Conservation (phyloP, 164 flowering plant genomes). For the Liriodendron chinense region DNA sequence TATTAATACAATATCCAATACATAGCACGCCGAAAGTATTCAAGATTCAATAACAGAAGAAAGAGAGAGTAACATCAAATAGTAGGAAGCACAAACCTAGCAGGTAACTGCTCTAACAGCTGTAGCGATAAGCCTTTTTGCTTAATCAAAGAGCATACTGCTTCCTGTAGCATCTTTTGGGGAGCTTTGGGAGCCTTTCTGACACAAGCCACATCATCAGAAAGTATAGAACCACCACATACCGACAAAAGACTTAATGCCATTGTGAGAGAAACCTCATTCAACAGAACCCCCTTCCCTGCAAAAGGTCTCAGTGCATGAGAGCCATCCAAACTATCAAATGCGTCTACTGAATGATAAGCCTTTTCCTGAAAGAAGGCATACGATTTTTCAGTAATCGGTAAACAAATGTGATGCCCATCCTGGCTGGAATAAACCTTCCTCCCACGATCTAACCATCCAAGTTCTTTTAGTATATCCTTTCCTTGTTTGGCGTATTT, state of each 20-base stretch:
- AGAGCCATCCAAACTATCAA: slow-evolving; percentile 19
- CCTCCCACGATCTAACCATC: slow-evolving; percentile 84
- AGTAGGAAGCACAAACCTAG: slow-evolving; percentile 47
- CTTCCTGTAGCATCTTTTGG: slow-evolving; percentile 56
- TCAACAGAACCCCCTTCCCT: slow-evolving; percentile 15
- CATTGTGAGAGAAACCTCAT: slow-evolving; percentile 28
- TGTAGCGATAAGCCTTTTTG: slow-evolving; percentile 44
- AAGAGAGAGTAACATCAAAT: neutral
- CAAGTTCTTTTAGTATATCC: slow-evolving; percentile 74
- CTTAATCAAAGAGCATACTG: slow-evolving; percentile 51
- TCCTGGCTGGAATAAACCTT: slow-evolving; percentile 53
- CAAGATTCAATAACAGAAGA: neutral
- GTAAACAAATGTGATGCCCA: slow-evolving; percentile 64
- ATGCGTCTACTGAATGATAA: slow-evolving; percentile 14
- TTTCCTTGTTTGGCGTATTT: slow-evolving; percentile 71
- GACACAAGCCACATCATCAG: slow-evolving; percentile 44
- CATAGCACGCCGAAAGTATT: neutral
- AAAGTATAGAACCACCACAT: slow-evolving; percentile 47
- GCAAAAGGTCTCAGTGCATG: slow-evolving; percentile 11
- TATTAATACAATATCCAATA: neutral
- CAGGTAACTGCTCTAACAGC: slow-evolving; percentile 72
- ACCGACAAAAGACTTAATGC: slow-evolving; percentile 48
- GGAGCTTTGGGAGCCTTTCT: slow-evolving; percentile 60
- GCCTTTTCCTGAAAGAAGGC: slow-evolving; percentile 29
- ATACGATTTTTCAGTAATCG: slow-evolving; percentile 56